Percentiles rank a stretch among this genome's conserved stretches.
phyloP scores from a whole-genome alignment of 1,284 basidiomycete genomes.

The Malassezia nana region DNA sequence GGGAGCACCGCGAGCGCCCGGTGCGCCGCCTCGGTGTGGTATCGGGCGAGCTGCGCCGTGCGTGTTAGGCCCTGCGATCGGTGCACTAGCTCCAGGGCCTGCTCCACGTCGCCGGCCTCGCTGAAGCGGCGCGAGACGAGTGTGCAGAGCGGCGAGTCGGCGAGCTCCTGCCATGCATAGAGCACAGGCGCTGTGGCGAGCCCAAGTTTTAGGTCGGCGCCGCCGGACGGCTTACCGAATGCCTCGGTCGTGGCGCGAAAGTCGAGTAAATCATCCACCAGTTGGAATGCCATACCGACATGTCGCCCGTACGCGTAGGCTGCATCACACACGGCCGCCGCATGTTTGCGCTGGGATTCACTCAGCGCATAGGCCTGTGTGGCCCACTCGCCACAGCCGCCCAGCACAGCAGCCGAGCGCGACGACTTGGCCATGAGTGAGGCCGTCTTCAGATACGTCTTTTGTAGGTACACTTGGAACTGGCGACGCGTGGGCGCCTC shows the following conservation, averaged over 20 bases:
- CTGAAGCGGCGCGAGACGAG: conserved; percentile 77
- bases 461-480: conserved; percentile 80
- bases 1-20: conserved; percentile 29
- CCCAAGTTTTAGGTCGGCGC: conserved; percentile 75
- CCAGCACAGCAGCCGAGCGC: conserved; percentile 75
- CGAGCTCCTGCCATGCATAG: conserved; percentile 84
- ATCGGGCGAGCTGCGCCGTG: conserved; percentile 36
- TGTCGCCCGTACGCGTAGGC: conserved; percentile 86
- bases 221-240: conserved; percentile 70
- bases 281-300: conserved; percentile 63
- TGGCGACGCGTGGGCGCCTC: conserved; percentile 52
- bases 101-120: conserved; percentile 71
- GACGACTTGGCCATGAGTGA: conserved; percentile 89
- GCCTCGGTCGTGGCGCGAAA: conserved; percentile 60
- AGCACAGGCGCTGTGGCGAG: conserved; percentile 83
- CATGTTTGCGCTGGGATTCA: conserved; percentile 12
- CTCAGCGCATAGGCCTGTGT: conserved; percentile 50
- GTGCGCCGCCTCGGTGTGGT: conserved; percentile 31
- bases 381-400: conserved; percentile 61
- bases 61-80: conserved; percentile 31
- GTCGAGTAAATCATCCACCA: conserved; percentile 85
- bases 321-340: conserved; percentile 67
- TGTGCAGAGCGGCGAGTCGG: conserved; percentile 55
- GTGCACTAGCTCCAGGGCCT: conserved; percentile 52
- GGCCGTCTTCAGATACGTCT: conserved; percentile 93